Evolutionary conservation across 164 flowering plant species (phyloP).

Genomic region (Piper betle): DNA sequence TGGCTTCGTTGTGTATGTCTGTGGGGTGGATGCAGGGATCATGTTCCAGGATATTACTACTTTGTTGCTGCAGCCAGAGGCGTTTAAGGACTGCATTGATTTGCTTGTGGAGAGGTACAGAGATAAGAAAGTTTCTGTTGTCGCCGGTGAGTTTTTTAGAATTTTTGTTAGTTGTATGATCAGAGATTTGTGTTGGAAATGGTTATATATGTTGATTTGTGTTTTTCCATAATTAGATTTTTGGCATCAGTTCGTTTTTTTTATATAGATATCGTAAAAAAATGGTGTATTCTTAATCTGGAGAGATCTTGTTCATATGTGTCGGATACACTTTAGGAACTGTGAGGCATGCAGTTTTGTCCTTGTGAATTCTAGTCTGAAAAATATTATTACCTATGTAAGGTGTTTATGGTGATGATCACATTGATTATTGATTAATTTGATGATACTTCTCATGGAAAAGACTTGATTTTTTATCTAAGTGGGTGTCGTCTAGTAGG

Average conservation of each 20-base stretch:
- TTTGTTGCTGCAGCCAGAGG: slow-evolving; percentile 65
- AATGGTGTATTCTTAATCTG: not conserved
- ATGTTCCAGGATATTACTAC: slow-evolving; percentile 97
- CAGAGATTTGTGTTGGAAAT: not conserved
- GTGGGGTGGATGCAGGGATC: slow-evolving; percentile 42
- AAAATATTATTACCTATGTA: too few relatives aligned
- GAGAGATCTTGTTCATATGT: not conserved
- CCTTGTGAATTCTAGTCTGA: too few relatives aligned
- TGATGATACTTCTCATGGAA: too few relatives aligned
- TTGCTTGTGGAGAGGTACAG: slow-evolving; percentile 89
- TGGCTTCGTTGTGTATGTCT: not conserved
- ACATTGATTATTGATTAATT: too few relatives aligned
- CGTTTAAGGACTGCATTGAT: slow-evolving; percentile 86
- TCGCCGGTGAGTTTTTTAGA: slow-evolving; percentile 46
- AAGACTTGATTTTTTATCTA: too few relatives aligned
- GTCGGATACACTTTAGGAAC: not conserved
- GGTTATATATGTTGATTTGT: not conserved
- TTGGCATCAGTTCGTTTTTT: not conserved
- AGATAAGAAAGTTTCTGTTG: slow-evolving; percentile 60
- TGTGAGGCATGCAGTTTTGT: too few relatives aligned
- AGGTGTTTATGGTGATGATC: too few relatives aligned
- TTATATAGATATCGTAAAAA: not conserved
- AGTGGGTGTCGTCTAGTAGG: too few relatives aligned
- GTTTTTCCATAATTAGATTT: not conserved
- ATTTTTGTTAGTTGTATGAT: not conserved